Percentiles rank a stretch among this genome's conserved stretches.
phyloP scores from a whole-genome alignment of 345 rosid genomes.

The Eucalyptus sideroxylon region DNA sequence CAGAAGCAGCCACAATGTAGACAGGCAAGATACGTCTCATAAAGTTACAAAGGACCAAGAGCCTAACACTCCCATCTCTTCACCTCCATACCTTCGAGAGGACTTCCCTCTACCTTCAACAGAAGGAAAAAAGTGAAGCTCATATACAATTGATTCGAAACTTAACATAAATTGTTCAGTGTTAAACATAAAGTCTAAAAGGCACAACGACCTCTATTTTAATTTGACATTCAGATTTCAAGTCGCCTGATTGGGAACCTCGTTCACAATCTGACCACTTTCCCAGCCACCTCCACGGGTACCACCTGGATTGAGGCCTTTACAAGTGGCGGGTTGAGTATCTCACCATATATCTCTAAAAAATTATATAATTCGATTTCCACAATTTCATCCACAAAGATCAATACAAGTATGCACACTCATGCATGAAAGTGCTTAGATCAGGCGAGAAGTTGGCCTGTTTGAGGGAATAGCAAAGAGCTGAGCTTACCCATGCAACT shows the following conservation, averaged over 20 bases:
- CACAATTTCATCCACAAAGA: not conserved
- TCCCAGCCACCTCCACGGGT: not conserved
- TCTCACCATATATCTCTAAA: conserved; percentile 19
- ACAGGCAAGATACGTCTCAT: not conserved
- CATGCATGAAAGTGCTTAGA: not conserved
- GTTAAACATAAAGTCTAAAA: not conserved
- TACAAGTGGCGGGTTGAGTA: not conserved
- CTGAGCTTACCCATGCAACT: not conserved
- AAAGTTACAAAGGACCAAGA: not conserved
- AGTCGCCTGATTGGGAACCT: not conserved
- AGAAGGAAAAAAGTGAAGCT: not conserved
- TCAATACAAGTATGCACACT: not conserved
- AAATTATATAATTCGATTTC: not conserved
- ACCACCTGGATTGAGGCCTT: not conserved
- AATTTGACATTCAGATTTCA: conserved; percentile 15
- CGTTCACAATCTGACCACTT: not conserved
- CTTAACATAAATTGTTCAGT: not conserved
- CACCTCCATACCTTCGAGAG: conserved; percentile 92
- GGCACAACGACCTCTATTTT: conserved; percentile 24
- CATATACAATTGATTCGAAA: not conserved
- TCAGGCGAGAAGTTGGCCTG: not conserved
- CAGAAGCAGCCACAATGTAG: not conserved
- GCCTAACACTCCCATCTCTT: conserved; percentile 63
- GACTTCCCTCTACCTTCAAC: conserved; percentile 75
- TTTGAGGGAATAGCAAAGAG: not conserved